phyloP scores from a whole-genome alignment of 2,329 filamentous ascomycete genomes.

The Didymellaceae sp. region DNA sequence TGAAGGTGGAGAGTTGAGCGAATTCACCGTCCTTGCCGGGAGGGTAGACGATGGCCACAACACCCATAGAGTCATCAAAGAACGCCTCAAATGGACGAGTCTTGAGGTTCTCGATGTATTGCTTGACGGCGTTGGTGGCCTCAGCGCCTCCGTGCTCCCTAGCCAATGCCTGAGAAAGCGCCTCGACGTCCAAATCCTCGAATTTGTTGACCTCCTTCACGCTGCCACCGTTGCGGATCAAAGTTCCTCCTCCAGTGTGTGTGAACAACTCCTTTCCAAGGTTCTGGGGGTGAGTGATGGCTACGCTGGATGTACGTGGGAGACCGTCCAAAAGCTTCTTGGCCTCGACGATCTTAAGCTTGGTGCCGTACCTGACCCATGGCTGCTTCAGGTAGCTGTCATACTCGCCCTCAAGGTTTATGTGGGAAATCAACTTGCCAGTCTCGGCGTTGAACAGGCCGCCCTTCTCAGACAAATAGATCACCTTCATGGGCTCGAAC shows the following conservation, averaged over 20 bases:
- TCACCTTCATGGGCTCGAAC: constrained; percentile 93
- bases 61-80: constrained; percentile 93
- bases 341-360: constrained; percentile 97
- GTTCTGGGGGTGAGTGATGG: constrained; percentile 95
- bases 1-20: constrained; percentile 86
- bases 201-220: constrained; percentile 75
- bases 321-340: constrained; percentile 90
- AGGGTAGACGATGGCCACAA: constrained; percentile 85
- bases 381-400: constrained; percentile 89
- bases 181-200: constrained; percentile 76
- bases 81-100: constrained; percentile 87
- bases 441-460: constrained; percentile 92
- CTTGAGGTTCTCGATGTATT: constrained; percentile 81
- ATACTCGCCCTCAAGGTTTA: constrained; percentile 97
- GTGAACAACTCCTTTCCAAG: constrained; percentile 97
- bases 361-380: constrained; percentile 94
- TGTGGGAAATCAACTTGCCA: constrained; percentile 94
- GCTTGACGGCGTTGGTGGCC: constrained; percentile 81
- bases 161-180: constrained; percentile 81
- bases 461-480: constrained; percentile 98
- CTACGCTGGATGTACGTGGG: constrained; percentile 90
- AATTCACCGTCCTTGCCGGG: constrained; percentile 69
- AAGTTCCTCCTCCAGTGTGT: constrained; percentile 89
- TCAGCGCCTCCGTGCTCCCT: constrained; percentile 83
- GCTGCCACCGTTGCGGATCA: constrained; percentile 92